A percentile compares a stretch with the other conserved stretches of the same genome.
These are phyloP conservation scores for Fusarium buxicola DNA, from an alignment of 2,329 filamentous ascomycete species.

Conservation along the genomic window DNA sequence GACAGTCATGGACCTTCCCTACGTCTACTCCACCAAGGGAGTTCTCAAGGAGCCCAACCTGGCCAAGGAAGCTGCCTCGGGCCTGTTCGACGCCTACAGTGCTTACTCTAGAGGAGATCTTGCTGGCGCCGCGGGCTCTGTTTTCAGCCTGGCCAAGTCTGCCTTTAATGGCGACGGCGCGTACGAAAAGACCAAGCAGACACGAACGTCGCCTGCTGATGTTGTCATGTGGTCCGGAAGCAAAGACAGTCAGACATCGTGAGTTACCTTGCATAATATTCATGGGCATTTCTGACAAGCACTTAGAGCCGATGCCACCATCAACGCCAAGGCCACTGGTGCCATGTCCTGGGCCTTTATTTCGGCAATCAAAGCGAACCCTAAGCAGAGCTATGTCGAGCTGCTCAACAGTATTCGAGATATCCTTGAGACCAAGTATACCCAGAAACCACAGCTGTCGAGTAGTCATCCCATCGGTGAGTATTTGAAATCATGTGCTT, in stretches of 20 bases:
- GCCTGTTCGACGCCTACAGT: slow-evolving; percentile 77
- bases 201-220: slow-evolving; percentile 93
- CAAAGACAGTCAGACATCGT: slow-evolving; percentile 94
- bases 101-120: slow-evolving; percentile 88
- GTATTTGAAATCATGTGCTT: slow-evolving; percentile 46
- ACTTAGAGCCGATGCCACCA: slow-evolving; percentile 85
- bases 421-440: slow-evolving; percentile 86
- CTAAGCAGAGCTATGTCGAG: slow-evolving; percentile 95
- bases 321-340: slow-evolving; percentile 88
- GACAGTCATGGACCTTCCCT: slow-evolving; percentile 80
- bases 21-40: slow-evolving; percentile 84
- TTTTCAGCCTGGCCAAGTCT: slow-evolving; percentile 90
- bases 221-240: slow-evolving; percentile 98
- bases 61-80: slow-evolving; percentile 81
- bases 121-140: slow-evolving; percentile 79
- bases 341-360: slow-evolving; percentile 99
- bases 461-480: slow-evolving; percentile 95
- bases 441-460: slow-evolving; percentile 95
- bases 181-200: slow-evolving; percentile 83
- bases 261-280: slow-evolving; percentile 36
- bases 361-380: slow-evolving; percentile 88
- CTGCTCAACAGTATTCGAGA: slow-evolving; percentile 95
- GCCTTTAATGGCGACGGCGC: slow-evolving; percentile 82
- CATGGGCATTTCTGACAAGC: slow-evolving; percentile 33
- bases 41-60: slow-evolving; percentile 84